Conservation (phyloP, 495 filamentous ascomycete species). For the Barbatosphaeria neglecta region DNA sequence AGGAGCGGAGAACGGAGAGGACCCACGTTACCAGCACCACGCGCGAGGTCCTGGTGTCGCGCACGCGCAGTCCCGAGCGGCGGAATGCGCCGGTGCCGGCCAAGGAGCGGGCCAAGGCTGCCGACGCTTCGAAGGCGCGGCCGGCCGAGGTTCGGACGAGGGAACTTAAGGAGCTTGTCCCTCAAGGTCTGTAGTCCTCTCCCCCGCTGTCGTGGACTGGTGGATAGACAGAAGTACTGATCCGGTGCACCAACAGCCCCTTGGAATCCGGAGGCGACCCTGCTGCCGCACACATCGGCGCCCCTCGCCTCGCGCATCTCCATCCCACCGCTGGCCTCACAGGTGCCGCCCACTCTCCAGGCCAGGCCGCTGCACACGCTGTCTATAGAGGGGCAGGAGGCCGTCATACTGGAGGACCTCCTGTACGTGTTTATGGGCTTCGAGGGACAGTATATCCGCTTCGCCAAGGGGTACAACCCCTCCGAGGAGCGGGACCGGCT, state of each 20-base stretch:
- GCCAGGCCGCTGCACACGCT: conserved; percentile 62
- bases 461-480: conserved; percentile 68
- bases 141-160: conserved; percentile 29
- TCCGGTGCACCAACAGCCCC: conserved; percentile 2
- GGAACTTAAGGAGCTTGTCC: conserved; percentile 26
- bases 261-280: conserved; percentile 75
- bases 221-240: background rate
- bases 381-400: conserved; percentile 70
- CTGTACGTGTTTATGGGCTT: conserved; percentile 97
- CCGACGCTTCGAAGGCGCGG: conserved; percentile 30
- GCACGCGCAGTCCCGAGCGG: conserved; percentile 56
- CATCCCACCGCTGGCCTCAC: conserved; percentile 63
- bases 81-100: conserved; percentile 25
- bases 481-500: conserved; percentile 74
- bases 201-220: background rate
- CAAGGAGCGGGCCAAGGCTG: conserved; percentile 16
- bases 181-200: conserved; percentile 13
- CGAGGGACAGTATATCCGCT: conserved; percentile 93
- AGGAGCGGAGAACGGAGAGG: conserved; percentile 38
- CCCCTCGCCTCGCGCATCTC: conserved; percentile 82
- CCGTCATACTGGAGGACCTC: conserved; percentile 76
- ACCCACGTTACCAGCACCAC: conserved; percentile 47
- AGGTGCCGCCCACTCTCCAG: conserved; percentile 57
- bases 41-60: conserved; percentile 49
- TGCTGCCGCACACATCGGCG: conserved; percentile 76